Conservation (phyloP, 2,329 filamentous ascomycete genomes). For the Clonostachys rosea region DNA sequence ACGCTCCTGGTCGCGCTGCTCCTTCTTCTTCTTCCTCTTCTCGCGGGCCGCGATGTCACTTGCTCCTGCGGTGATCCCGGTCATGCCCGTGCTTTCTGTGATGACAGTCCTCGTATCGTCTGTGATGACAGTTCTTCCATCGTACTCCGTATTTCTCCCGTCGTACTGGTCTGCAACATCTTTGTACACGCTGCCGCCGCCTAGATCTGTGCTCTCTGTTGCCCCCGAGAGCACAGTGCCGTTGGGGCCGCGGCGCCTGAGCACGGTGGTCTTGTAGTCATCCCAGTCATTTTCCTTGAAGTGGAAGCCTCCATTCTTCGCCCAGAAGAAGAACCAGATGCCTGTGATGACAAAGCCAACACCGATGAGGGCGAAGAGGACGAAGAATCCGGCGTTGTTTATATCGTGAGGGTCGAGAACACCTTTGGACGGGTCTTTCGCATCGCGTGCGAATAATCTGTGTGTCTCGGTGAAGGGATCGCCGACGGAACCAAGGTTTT, state of each 20-base stretch:
- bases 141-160: neutral
- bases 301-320: constrained; percentile 89
- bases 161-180: constrained; percentile 53
- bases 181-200: constrained; percentile 82
- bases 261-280: constrained; percentile 93
- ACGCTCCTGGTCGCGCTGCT: constrained; percentile 34
- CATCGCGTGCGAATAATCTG: constrained; percentile 14
- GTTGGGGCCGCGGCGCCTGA: constrained; percentile 84
- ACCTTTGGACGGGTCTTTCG: constrained; percentile 37
- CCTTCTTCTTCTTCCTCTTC: constrained; percentile 48
- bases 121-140: neutral
- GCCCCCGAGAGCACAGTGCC: constrained; percentile 80
- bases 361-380: constrained; percentile 80
- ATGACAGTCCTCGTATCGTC: constrained; percentile 39
- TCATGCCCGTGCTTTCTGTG: constrained; percentile 39
- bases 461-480: constrained; percentile 35
- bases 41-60: constrained; percentile 52
- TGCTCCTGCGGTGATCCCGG: constrained; percentile 53
- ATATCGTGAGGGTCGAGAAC: constrained; percentile 50
- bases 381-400: constrained; percentile 71
- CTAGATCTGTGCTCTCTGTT: constrained; percentile 76
- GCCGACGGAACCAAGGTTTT: constrained; percentile 18
- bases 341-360: constrained; percentile 66
- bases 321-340: constrained; percentile 99
- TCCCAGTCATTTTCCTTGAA: constrained; percentile 90